Evolutionary conservation across 257 asterid species (phyloP), one percentile per base, ranked within the genome.

Genomic region (Solanum sparsipilum): DNA sequence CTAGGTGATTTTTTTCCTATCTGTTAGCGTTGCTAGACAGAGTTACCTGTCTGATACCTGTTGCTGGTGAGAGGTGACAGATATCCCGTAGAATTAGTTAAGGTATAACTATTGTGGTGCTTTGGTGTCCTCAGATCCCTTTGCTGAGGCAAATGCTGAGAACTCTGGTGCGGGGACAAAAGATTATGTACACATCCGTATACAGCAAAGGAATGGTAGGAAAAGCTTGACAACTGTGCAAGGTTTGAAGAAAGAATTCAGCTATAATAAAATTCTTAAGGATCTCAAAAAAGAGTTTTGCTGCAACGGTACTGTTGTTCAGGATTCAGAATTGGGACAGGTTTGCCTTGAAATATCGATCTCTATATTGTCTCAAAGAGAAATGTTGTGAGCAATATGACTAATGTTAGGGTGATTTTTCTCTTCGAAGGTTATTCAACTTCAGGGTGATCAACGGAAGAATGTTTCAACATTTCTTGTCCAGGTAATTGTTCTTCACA

Each of bases 221-320:
- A 92, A 92, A 87, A 90, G 93, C 90, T 88, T 92, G 91, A 92
- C 94, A 72, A 92, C 93, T 15, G 93, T 91, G 65, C 93, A 91
- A 85, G 94, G 94, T 70, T 88, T 92, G 91, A 92, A 92, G 84
- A 91, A 92, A 65, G 93, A 91, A 90, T 91, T 89, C 83, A 91
- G 93, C 90, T 91, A 91, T 23, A 91, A 89, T 82, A 91, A 88
- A 81, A 91, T 91, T 31, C 89, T 91, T 15, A 95, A 95, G 91
- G 98, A 94, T 91, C 95, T 94, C 25, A 95, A 94, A 92, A 94
- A 94, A 89, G 96, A 95, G 78, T 94, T 94, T 88, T 95, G 98
- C 94, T 95, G 98, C 94, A 95, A 95, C 92, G 98, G 98, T 34
- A 95, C 98, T 44, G 98, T 95, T 83, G 96, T 95, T 81, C 96